These are phyloP conservation scores for Oenanthe sinensis DNA, from an alignment of 129 eudicot species.

Conservation along the genomic window DNA sequence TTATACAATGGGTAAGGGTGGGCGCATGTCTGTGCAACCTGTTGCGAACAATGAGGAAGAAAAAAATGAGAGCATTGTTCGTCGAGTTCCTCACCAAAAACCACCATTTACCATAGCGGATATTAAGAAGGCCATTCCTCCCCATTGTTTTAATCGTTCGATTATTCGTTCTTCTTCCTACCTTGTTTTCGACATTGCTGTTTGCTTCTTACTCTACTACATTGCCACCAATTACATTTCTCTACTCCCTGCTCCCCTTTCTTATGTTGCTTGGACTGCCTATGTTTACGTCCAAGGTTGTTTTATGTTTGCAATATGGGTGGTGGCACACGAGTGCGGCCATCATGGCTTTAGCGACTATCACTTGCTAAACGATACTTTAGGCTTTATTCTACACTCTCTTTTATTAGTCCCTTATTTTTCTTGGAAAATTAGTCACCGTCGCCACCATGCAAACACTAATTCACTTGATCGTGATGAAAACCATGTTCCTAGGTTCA, in stretches of 20 bases:
- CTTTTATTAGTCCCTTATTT: constrained; percentile 1
- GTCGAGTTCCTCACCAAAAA: background rate
- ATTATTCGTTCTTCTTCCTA: background rate
- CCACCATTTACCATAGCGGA: background rate
- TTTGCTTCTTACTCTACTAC: constrained; percentile 2
- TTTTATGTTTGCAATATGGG: constrained; percentile 1
- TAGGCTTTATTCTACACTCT: constrained; percentile 6
- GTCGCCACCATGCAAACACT: constrained; percentile 4
- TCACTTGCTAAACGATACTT: background rate
- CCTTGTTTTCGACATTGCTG: constrained; percentile 5
- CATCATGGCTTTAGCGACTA: constrained; percentile 10
- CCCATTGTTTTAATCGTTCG: background rate
- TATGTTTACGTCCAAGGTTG: constrained; percentile 3
- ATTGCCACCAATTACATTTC: constrained; percentile 8
- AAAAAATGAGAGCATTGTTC: background rate
- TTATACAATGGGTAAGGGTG: background rate
- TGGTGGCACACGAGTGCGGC: constrained; percentile 9
- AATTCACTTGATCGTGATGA: constrained; percentile 5
- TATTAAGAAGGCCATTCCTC: constrained; percentile 5
- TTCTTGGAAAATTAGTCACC: constrained; percentile 3
- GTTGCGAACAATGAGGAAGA: background rate
- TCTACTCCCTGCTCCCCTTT: constrained; percentile 5
- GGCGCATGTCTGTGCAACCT: background rate
- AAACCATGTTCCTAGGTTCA: constrained; percentile 7
- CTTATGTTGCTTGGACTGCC: constrained; percentile 4